These are phyloP conservation scores for Fagus crenata DNA, from an alignment of 306 rosid genomes.

Conservation along the genomic window DNA sequence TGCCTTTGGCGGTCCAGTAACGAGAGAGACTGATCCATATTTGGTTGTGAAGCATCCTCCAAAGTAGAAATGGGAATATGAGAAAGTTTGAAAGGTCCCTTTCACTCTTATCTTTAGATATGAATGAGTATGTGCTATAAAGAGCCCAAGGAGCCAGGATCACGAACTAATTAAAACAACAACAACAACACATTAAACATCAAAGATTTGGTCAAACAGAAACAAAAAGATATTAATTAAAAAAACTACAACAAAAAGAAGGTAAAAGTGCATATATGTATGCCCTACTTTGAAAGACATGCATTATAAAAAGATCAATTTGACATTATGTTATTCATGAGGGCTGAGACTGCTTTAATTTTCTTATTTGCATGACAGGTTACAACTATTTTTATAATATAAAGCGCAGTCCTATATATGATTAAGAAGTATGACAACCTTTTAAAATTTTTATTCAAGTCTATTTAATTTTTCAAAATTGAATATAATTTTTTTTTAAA, in stretches of 20 bases:
- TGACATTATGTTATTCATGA: no score
- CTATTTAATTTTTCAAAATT: no score
- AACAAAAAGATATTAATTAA: neutral
- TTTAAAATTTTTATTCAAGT: no score
- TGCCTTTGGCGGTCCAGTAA: slow-evolving; percentile 5
- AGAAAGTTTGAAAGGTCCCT: neutral
- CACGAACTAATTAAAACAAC: neutral
- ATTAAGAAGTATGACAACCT: no score
- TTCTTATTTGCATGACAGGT: no score
- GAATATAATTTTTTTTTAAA: no score
- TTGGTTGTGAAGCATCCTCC: slow-evolving; percentile 35
- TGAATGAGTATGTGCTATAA: neutral
- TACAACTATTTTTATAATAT: no score
- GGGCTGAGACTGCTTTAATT: no score
- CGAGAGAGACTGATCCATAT: slow-evolving; percentile 31
- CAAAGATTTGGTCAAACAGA: neutral
- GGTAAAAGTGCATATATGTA: no score
- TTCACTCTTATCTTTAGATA: neutral
- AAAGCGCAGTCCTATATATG: no score
- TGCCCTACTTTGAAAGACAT: no score
- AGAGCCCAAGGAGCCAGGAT: slow-evolving; percentile 1
- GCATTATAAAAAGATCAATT: no score
- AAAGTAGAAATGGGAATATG: neutral
- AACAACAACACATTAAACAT: neutral
- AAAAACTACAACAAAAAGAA: neutral